A percentile compares a stretch with the other conserved stretches of the same genome.
Conservation (phyloP, 2,329 filamentous ascomycete genomes). For the Alternaria infectoria region DNA sequence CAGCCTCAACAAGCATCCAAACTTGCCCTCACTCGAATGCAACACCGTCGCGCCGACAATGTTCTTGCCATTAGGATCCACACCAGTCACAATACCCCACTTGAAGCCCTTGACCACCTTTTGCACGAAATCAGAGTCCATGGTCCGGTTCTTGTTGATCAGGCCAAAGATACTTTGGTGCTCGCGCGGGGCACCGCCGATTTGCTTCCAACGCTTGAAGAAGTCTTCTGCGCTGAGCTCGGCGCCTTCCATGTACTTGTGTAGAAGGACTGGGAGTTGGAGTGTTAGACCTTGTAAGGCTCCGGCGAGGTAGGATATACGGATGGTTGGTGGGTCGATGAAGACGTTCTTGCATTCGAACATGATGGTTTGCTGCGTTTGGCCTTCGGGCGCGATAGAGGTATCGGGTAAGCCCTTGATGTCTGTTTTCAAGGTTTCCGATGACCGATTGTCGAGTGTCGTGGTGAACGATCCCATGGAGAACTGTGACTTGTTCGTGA, state of each 20-base stretch:
- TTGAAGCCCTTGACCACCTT: constrained; percentile 81
- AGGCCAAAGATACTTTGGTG: constrained; percentile 85
- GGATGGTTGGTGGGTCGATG: constrained; percentile 83
- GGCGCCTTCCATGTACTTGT: constrained; percentile 97
- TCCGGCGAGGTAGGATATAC: constrained; percentile 92
- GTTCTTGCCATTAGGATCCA: constrained; percentile 93
- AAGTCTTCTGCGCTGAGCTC: constrained; percentile 89
- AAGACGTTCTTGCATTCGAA: constrained; percentile 88
- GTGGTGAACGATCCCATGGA: constrained; percentile 92
- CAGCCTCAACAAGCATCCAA: constrained; percentile 88
- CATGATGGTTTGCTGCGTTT: constrained; percentile 93
- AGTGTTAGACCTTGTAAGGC: constrained; percentile 91
- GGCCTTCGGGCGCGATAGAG: constrained; percentile 73
- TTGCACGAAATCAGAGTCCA: constrained; percentile 74
- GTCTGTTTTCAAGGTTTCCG: constrained; percentile 79
- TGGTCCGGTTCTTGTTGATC: constrained; percentile 64
- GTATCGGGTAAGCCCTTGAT: constrained; percentile 88
- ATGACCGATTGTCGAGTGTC: constrained; percentile 76
- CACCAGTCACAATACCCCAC: constrained; percentile 83
- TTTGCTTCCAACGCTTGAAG: constrained; percentile 99
- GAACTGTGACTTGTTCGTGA: constrained; percentile 89
- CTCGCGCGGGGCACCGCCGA: constrained; percentile 85
- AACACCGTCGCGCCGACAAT: constrained; percentile 88
- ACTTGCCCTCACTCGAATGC: constrained; percentile 86
- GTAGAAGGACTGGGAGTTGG: constrained; percentile 83